Percentiles rank a stretch among this genome's conserved stretches.
These are phyloP conservation scores for Lipomyces lipofer DNA, from an alignment of 805 yeast genomes.

Conservation along the genomic window DNA sequence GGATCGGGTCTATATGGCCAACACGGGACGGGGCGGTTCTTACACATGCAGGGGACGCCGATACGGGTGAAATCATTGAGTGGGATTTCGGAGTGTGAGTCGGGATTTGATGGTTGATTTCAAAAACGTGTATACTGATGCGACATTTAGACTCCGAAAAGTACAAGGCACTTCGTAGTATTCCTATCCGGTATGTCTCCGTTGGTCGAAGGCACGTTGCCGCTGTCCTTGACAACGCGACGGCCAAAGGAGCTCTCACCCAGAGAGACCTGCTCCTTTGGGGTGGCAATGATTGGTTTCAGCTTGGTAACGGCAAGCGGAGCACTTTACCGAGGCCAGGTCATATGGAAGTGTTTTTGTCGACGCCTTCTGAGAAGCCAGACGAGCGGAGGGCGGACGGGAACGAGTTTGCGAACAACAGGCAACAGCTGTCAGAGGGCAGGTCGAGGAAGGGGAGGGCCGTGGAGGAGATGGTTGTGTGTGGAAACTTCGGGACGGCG, in stretches of 20 bases:
- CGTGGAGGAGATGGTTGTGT: constrained; percentile 23
- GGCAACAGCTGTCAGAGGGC: constrained; percentile 3
- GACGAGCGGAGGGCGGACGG: background rate
- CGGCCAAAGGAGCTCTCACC: background rate
- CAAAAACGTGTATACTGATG: background rate
- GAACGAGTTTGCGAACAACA: background rate
- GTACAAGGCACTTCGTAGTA: constrained; percentile 44
- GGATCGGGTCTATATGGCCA: constrained; percentile 89
- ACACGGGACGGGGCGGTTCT: constrained; percentile 72
- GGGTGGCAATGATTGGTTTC: constrained; percentile 85
- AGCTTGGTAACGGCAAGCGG: constrained; percentile 79
- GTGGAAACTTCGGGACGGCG: constrained; percentile 24
- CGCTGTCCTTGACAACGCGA: constrained; percentile 56
- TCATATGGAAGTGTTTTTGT: background rate
- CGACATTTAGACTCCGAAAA: constrained; percentile 46
- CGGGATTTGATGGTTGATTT: background rate
- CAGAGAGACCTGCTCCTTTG: constrained; percentile 44
- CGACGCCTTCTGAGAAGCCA: background rate
- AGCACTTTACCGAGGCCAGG: constrained; percentile 58
- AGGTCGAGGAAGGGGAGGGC: constrained; percentile 1
- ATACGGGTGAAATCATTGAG: constrained; percentile 52
- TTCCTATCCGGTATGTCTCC: constrained; percentile 54
- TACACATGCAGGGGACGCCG: constrained; percentile 74
- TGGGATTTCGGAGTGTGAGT: constrained; percentile 35
- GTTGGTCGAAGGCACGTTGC: constrained; percentile 68